Conservation (phyloP, 768 basidiomycete species). For the Lactarius trivialis region DNA sequence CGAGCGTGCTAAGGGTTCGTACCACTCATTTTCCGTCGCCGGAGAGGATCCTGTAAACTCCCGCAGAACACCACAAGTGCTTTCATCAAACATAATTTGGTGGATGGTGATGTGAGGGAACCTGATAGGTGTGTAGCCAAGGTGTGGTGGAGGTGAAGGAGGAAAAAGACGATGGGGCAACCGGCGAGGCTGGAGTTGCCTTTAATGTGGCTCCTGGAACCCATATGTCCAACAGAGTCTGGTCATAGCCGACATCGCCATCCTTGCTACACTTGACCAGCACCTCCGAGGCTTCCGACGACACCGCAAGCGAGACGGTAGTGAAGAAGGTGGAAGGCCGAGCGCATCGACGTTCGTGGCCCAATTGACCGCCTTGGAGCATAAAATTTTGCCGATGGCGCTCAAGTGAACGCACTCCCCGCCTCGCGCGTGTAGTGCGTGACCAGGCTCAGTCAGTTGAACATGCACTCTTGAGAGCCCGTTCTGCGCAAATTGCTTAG, state of each 20-base stretch:
- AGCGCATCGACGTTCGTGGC: constrained; percentile 53
- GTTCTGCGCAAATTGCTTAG: constrained; percentile 80
- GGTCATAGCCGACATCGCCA: constrained; percentile 38
- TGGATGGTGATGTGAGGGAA: too few relatives aligned
- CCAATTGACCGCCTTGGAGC: constrained; percentile 90
- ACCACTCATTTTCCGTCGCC: too few relatives aligned
- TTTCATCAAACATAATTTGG: too few relatives aligned
- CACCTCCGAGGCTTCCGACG: neutral
- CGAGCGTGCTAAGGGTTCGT: constrained; percentile 48
- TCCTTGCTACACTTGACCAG: neutral
- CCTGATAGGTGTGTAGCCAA: too few relatives aligned
- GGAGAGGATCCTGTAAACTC: too few relatives aligned
- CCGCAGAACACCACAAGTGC: too few relatives aligned
- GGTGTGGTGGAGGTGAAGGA: too few relatives aligned
- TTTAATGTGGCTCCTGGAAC: too few relatives aligned
- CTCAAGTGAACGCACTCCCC: constrained; percentile 85
- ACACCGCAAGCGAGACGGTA: neutral
- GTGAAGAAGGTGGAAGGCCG: constrained; percentile 22
- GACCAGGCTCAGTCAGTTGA: constrained; percentile 59
- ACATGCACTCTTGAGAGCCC: constrained; percentile 59
- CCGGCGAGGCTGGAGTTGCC: too few relatives aligned
- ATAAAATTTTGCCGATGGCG: constrained; percentile 78
- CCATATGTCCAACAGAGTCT: too few relatives aligned
- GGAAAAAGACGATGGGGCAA: too few relatives aligned
- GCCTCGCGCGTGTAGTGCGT: constrained; percentile 85